Base-by-base conservation (phyloP, 140 eudicot genomes). In the Eryngium alpinum region DNA sequence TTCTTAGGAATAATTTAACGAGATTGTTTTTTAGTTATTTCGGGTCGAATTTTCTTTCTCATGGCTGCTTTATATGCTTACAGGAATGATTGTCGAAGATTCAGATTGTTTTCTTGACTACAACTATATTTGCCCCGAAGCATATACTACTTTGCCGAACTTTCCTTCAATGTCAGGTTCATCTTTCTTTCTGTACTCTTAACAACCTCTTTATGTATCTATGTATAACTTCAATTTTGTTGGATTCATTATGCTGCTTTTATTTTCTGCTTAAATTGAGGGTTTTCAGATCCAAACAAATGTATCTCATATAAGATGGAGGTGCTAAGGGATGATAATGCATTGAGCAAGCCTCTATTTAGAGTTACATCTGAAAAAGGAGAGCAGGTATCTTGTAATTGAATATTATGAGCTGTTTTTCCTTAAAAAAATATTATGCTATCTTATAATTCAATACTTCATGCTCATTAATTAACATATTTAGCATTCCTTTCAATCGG, bases 291-390 rank as follows among this genome's bases (percentile, higher is more conserved):
- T 91, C 90, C 94, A 71, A 88, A 88, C 77, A 77, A 85, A 77
- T 69, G 75, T 70, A 71, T 87, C 69, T 81, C 81, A 69, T 93
- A 91, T 86, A 91, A 87, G 89, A 93, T 93, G 97, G 94, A 93
- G 86, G 97, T 93, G 31, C 83, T 89, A 43, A 80, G 97, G 89
- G 94, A 93, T 83, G 82, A 83, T 83, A 88, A 80, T 77, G 74
- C 87, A 77, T 88, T 83, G 88, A 74, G 78, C 33, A 89, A 84
- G 83, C 91, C 89, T 49, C 84, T 93, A 31, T 93, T 93, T 87
- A 91, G 86, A 87, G 97, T 93, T 87, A 93, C 97, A 70, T 82
- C 92, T 43, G 91, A 89, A 75, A 79, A 81, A 80, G 97, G 93
- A 75, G 94, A 91, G 84, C 91, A 88, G 94, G 97, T 93, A 84